phyloP scores from a whole-genome alignment of 495 filamentous ascomycete species.

The Lasiosphaeria miniovina region DNA sequence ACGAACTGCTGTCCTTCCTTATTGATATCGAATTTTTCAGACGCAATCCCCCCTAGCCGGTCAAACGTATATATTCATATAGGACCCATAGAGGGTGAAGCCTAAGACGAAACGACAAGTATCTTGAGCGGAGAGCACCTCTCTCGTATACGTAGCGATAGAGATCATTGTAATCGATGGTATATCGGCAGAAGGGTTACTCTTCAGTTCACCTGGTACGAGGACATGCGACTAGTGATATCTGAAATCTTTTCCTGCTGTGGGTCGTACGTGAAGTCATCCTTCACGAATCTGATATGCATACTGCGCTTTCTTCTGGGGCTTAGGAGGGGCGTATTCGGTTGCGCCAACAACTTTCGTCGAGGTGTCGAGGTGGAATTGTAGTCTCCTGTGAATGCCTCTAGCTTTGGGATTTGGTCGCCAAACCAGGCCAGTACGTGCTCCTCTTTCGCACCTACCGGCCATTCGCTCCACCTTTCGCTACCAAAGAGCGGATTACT shows the following conservation, averaged over 20 bases:
- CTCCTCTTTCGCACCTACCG: conserved; percentile 29
- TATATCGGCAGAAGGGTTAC: conserved; percentile 39
- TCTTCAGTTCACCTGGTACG: conserved; percentile 47
- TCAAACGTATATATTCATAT: conserved; percentile 46
- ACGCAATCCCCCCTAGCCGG: conserved; percentile 45
- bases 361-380: conserved; percentile 14
- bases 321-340: conserved; percentile 34
- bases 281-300: conserved; percentile 43
- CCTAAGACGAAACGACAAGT: conserved; percentile 45
- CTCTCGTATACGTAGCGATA: too few species aligned
- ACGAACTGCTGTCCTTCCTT: conserved; percentile 45
- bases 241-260: conserved; percentile 25
- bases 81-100: conserved; percentile 42
- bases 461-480: conserved; percentile 32
- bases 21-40: conserved; percentile 46
- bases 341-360: conserved; percentile 36
- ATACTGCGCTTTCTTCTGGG: conserved; percentile 40
- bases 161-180: too few species aligned
- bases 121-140: conserved; percentile 46
- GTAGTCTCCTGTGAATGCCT: conserved; percentile 24
- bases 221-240: conserved; percentile 47
- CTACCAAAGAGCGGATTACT: conserved; percentile 27
- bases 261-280: conserved; percentile 10
- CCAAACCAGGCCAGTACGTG: conserved; percentile 35
- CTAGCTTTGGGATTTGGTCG: conserved; percentile 32